These are phyloP conservation scores for Xylaria flabelliformis DNA, from an alignment of 495 filamentous ascomycete genomes.

Conservation along the genomic window DNA sequence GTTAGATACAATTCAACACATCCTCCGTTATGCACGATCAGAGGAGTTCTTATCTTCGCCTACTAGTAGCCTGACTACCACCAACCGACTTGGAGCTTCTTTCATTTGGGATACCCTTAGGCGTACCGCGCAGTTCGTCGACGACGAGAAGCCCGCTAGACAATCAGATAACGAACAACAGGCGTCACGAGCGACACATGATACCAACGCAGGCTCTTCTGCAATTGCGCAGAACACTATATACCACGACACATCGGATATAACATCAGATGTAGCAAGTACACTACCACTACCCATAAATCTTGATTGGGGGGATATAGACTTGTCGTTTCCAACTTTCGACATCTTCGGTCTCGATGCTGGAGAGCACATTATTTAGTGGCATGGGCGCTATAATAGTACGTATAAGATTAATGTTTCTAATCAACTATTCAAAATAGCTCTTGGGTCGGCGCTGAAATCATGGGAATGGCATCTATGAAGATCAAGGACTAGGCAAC, in stretches of 20 bases:
- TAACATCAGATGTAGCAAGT: background rate
- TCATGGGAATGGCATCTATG: background rate
- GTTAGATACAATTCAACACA: background rate
- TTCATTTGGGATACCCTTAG: conserved; percentile 13
- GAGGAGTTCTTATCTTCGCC: conserved; percentile 17
- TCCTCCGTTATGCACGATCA: background rate
- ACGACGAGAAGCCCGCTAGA: background rate
- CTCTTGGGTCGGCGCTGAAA: background rate
- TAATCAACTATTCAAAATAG: background rate
- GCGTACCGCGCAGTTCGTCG: background rate
- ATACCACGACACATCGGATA: background rate
- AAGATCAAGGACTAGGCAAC: background rate
- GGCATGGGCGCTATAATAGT: background rate
- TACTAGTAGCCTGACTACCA: background rate
- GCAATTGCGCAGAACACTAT: background rate
- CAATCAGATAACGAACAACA: background rate
- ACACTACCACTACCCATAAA: conserved; percentile 7
- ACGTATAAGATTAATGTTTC: background rate
- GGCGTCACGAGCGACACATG: background rate
- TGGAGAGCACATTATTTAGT: conserved; percentile 21
- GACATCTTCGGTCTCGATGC: conserved; percentile 21
- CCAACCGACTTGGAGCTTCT: conserved; percentile 13
- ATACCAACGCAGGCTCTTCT: background rate
- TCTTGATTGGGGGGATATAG: conserved; percentile 16
- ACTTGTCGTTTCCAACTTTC: conserved; percentile 12